Conservation (phyloP, 805 yeast genomes). For the Yarrowia sp. region DNA sequence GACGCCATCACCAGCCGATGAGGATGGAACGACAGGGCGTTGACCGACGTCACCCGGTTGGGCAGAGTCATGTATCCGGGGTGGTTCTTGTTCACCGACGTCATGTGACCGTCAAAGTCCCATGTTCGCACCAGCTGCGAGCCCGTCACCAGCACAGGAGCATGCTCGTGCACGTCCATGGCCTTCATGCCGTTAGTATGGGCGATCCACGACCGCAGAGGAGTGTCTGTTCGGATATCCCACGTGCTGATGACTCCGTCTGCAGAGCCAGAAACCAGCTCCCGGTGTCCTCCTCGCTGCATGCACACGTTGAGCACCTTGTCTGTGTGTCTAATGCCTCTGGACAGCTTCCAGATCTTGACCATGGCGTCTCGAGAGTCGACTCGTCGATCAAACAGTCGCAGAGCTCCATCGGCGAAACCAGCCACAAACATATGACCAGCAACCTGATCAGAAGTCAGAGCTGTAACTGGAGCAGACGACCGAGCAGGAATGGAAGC, state of each 20-base stretch:
- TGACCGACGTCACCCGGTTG: conserved; percentile 58
- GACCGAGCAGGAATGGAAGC: conserved; percentile 91
- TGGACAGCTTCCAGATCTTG: conserved; percentile 66
- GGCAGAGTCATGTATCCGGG: conserved; percentile 48
- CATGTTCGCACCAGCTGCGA: conserved; percentile 79
- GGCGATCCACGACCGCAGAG: conserved; percentile 72
- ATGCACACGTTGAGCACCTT: conserved; percentile 82
- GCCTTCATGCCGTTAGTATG: conserved; percentile 61
- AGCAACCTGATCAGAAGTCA: conserved; percentile 94
- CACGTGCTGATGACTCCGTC: conserved; percentile 87
- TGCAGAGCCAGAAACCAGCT: conserved; percentile 76
- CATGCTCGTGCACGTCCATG: conserved; percentile 91
- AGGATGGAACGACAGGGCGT: conserved; percentile 82
- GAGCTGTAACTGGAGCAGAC: conserved; percentile 81
- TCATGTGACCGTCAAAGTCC: conserved; percentile 81
- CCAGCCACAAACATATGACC: conserved; percentile 92
- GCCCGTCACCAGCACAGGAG: conserved; percentile 91
- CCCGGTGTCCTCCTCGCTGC: conserved; percentile 97
- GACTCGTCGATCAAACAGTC: conserved; percentile 89
- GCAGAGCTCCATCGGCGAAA: conserved; percentile 84
- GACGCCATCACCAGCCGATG: conserved; percentile 94
- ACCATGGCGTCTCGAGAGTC: conserved; percentile 88
- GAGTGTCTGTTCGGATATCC: conserved; percentile 82
- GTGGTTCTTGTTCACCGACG: conserved; percentile 64
- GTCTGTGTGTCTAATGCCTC: conserved; percentile 51